Percentiles rank a stretch among this genome's conserved stretches.
phyloP scores from a whole-genome alignment of 257 asterid genomes.

The Prunella vulgaris region DNA sequence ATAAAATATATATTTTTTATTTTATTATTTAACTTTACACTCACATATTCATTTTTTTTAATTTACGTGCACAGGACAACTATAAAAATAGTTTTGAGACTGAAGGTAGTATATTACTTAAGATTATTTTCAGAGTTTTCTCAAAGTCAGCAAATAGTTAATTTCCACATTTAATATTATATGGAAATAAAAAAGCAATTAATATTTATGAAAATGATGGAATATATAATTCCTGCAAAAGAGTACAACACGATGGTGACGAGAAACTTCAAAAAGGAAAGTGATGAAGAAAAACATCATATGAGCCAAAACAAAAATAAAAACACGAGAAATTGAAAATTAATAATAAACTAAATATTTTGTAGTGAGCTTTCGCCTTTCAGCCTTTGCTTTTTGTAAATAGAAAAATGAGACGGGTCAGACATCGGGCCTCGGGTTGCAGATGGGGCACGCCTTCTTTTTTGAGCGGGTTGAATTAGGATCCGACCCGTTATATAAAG shows the following conservation, averaged over 20 bases:
- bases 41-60: too few relatives aligned
- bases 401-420: constrained; percentile 37
- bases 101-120: too few relatives aligned
- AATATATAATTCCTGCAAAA: constrained; percentile 24
- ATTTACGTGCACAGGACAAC: too few relatives aligned
- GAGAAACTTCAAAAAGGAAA: constrained; percentile 40
- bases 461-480: constrained; percentile 29
- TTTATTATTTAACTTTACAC: too few relatives aligned
- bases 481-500: constrained; percentile 36
- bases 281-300: background rate
- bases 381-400: constrained; percentile 26
- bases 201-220: constrained; percentile 28
- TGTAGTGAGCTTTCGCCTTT: constrained; percentile 29
- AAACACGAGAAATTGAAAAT: background rate
- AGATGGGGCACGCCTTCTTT: constrained; percentile 35
- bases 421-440: constrained; percentile 35
- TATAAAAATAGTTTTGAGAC: too few relatives aligned
- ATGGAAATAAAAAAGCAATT: background rate
- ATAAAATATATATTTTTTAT: too few relatives aligned
- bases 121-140: too few relatives aligned
- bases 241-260: constrained; percentile 28
- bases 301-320: background rate
- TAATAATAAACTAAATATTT: constrained; percentile 4
- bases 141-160: background rate
- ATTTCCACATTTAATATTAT: background rate